phyloP scores from a whole-genome alignment of 2,329 filamentous ascomycete genomes.

The Colletotrichum cuscutae region DNA sequence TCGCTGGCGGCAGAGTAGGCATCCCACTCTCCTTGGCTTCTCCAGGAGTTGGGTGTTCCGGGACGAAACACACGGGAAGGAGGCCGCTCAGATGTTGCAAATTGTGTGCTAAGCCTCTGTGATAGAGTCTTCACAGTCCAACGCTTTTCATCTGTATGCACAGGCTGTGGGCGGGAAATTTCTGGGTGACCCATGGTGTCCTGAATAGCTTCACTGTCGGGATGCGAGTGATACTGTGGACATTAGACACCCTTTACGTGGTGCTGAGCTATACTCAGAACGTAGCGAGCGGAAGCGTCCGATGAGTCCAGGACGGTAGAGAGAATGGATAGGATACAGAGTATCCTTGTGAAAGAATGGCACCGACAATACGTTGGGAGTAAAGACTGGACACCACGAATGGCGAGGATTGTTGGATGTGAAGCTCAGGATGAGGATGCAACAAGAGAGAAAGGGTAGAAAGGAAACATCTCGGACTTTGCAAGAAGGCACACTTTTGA shows the following conservation, averaged over 20 bases:
- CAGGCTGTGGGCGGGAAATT: neutral
- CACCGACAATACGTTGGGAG: slow-evolving; percentile 5
- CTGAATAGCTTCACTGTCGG: neutral
- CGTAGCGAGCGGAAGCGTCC: too few relatives aligned
- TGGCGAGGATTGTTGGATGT: neutral
- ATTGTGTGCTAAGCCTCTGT: neutral
- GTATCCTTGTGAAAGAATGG: slow-evolving; percentile 5
- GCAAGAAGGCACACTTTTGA: neutral
- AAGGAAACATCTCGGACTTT: neutral
- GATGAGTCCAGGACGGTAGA: neutral
- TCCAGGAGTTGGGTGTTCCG: slow-evolving; percentile 10
- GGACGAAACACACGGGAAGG: neutral
- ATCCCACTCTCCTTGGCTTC: slow-evolving; percentile 21
- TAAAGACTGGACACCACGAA: neutral
- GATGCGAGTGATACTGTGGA: too few relatives aligned
- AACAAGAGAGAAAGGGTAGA: neutral
- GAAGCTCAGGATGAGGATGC: neutral
- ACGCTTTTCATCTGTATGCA: slow-evolving; percentile 4
- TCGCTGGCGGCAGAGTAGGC: slow-evolving; percentile 10
- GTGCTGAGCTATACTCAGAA: too few relatives aligned
- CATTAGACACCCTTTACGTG: too few relatives aligned
- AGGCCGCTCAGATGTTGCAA: neutral
- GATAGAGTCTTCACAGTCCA: neutral
- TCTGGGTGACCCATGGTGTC: neutral
- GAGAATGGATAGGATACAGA: neutral